Evolutionary conservation across 2,329 filamentous ascomycete genomes (phyloP).

Genomic region (Monosporascus sp.): DNA sequence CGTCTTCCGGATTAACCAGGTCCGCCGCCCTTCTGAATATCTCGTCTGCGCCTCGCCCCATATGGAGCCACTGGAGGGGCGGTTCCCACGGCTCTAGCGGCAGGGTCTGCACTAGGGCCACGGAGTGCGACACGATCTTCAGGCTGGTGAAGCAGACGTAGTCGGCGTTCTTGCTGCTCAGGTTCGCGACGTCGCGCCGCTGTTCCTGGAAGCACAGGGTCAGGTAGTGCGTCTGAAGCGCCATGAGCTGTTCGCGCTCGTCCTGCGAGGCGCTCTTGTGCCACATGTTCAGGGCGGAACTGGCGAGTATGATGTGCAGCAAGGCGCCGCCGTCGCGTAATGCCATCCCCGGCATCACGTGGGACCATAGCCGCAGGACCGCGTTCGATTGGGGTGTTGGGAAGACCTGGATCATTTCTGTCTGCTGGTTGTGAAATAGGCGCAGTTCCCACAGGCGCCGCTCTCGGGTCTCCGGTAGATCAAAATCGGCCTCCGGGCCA

Average conservation of each 20-base stretch:
- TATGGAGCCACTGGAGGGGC: slow-evolving; percentile 31
- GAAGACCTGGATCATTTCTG: slow-evolving; percentile 25
- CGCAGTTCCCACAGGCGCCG: slow-evolving; percentile 33
- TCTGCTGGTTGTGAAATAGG: slow-evolving; percentile 31
- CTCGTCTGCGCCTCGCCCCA: slow-evolving; percentile 30
- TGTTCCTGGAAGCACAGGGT: slow-evolving; percentile 32
- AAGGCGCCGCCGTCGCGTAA: slow-evolving; percentile 27
- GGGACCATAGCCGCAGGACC: slow-evolving; percentile 23
- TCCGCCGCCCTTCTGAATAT: slow-evolving; percentile 26
- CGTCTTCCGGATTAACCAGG: slow-evolving; percentile 10
- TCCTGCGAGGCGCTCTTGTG: slow-evolving; percentile 17
- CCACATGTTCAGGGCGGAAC: slow-evolving; percentile 34
- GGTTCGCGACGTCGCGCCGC: slow-evolving; percentile 28
- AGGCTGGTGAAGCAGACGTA: slow-evolving; percentile 31
- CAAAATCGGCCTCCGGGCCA: slow-evolving; percentile 19
- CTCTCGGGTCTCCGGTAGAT: slow-evolving; percentile 29
- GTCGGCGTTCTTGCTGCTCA: slow-evolving; percentile 27
- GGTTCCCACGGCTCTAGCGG: slow-evolving; percentile 32
- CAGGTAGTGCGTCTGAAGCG: slow-evolving; percentile 32
- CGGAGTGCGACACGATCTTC: slow-evolving; percentile 31
- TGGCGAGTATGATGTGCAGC: slow-evolving; percentile 30
- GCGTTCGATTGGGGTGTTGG: slow-evolving; percentile 11
- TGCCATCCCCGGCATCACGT: slow-evolving; percentile 21
- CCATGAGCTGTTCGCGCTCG: slow-evolving; percentile 24
- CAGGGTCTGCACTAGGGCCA: slow-evolving; percentile 34